Evolutionary conservation across 129 eudicot genomes (phyloP), one percentile per base, ranked within the genome.

Genomic region (Artemisia annua): DNA sequence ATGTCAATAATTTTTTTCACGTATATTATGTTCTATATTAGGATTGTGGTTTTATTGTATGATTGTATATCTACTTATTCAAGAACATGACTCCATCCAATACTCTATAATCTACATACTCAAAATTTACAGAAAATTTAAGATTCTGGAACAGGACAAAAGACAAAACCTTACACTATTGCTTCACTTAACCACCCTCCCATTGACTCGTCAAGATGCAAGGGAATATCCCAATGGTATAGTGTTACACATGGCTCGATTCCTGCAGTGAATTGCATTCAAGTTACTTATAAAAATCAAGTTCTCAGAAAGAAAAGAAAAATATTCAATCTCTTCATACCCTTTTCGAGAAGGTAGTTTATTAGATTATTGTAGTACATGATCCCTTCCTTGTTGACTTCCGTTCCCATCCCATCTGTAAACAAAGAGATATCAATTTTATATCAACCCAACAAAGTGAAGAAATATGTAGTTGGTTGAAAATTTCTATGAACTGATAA

Each of bases 161-260:
- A 71, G 68, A 65, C 67, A 9, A 58, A 73, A 73, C 72, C 92
- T 86, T 85, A 89, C 96, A 83, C 86, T 26, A 84, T 73, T 79
- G 87, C 80, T 62, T 89, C 80, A 69, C 78, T 84, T 70, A 84
- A 70, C 96, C 96, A 89, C 71, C 96, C 96, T 64, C 85, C 86
- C 30, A 78, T 75, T 13, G 88, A 75, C 78, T 86, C 87, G 13
- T 86, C 62, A 50, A 89, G 96, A 78, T 82, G 83, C 67, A 82
- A 74, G 28, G 96, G 96, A 73, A 89, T 85, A 85, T 87, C 96
- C 96, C 96, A 89, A 70, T 89, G 96, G 75, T 89, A 89, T 75
- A 89, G 75, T 72, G 96, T 89, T 20, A 82, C 85, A 76, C 68
- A 89, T 30, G 96, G 96, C 78, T 89, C 88, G 39, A 87, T 82